Base-by-base conservation (phyloP, 2,329 filamentous ascomycete species). In the Ophiocordyceps robertsii region DNA sequence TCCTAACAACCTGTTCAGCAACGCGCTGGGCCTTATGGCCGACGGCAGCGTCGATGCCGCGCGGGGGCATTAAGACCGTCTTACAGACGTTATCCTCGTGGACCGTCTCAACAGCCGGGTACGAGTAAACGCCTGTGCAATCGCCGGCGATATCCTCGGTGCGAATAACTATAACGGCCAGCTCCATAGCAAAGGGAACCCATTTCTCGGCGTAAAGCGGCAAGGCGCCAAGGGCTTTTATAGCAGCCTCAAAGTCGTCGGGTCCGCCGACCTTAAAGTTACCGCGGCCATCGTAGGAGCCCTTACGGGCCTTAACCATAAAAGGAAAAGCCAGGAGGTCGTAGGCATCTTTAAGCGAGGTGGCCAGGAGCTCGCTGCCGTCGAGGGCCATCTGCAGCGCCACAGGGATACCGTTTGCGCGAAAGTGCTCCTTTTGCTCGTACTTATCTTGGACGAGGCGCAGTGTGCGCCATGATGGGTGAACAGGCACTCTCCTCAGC, bases 31-130 rank as follows among this genome's bases (percentile, higher is more conserved):
- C 89, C 53, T 75, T 66, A 49, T 76, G 62, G 46, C 75, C 74
- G 33, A 83, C 69, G 1, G 68, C 62, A 1, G 69, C 64, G 1
- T 78, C 68, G 3, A 93, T 79, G 7, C 75, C 71, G 32, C 89
- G 75, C 1, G 90, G 85, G 2, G 92, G 92, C 41, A 82, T 81
- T 57, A 89, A 95, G 2, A 90, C 86, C 49, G 89, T 80, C 53
- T 93, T 92, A 74, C 92, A 96, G 53, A 98, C 88, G 56, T 80
- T 92, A 61, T 96, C 85, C 62, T 95, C 86, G 53, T 98, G 92
- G 29, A 96, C 75, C 1, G 90, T 96, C 67, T 98, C 92, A 2
- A 95, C 89, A 0, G 82, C 83, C 1, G 92, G 89, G 57, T 92
- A 96, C 5, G 89, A 77, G 29, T 88, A 67, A 12, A 74, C 60